phyloP scores from a whole-genome alignment of 768 basidiomycete species.

The Mycena amicta region DNA sequence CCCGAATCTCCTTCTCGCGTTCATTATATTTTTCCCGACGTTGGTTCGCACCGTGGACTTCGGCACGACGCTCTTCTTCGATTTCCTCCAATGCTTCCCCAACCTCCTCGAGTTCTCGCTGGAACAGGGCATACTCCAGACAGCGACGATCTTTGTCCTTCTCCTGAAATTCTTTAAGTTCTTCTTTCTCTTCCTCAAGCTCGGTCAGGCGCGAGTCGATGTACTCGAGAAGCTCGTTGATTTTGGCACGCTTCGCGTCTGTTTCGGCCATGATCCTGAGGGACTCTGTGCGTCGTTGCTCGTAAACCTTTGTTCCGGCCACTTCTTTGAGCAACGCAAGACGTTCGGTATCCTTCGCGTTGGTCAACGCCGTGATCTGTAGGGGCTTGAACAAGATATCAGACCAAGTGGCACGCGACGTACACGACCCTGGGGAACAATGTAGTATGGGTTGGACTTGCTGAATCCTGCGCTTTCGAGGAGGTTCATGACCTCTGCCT shows the following conservation, averaged over 20 bases:
- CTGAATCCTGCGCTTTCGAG: constrained; percentile 97
- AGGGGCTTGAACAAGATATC: constrained; percentile 13
- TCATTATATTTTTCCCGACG: constrained; percentile 80
- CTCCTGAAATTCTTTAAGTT: constrained; percentile 94
- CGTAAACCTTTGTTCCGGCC: constrained; percentile 97
- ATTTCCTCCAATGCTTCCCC: constrained; percentile 84
- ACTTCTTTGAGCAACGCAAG: constrained; percentile 96
- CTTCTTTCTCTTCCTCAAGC: constrained; percentile 97
- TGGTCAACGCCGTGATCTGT: constrained; percentile 94
- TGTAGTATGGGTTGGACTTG: constrained; percentile 98
- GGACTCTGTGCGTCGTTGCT: constrained; percentile 89
- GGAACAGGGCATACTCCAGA: constrained; percentile 92
- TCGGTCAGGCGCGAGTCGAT: constrained; percentile 89
- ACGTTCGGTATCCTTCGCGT: constrained; percentile 94
- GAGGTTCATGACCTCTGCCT: constrained; percentile 97
- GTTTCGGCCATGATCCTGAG: constrained; percentile 98
- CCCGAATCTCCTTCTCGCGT: constrained; percentile 85
- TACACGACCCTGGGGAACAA: constrained; percentile 96
- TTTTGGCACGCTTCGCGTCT: constrained; percentile 88
- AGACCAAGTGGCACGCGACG: constrained; percentile 31
- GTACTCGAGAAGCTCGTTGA: constrained; percentile 84
- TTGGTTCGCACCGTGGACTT: constrained; percentile 83
- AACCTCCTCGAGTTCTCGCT: constrained; percentile 89
- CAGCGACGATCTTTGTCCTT: constrained; percentile 94
- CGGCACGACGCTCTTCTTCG: constrained; percentile 76